These are phyloP conservation scores for Hypoxylon fuscum DNA, from an alignment of 495 filamentous ascomycete genomes.

Conservation along the genomic window DNA sequence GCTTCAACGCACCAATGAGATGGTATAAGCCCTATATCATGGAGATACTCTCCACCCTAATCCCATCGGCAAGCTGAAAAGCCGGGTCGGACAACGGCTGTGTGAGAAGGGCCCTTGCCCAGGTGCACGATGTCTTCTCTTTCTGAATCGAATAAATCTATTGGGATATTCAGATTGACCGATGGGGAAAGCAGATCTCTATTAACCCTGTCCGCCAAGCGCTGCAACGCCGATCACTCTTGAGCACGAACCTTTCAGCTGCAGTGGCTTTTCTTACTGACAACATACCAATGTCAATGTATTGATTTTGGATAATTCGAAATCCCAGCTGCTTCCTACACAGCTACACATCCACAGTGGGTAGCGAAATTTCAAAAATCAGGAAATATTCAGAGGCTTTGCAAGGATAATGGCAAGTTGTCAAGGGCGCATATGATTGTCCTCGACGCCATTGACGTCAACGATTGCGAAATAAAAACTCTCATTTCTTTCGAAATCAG, in stretches of 20 bases:
- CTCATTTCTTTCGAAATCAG: neutral
- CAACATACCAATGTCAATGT: neutral
- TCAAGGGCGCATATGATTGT: conserved; percentile 10
- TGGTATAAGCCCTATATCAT: too few species aligned
- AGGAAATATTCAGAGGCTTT: conserved; percentile 21
- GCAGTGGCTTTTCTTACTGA: neutral
- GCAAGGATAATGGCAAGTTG: conserved; percentile 18
- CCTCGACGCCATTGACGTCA: conserved; percentile 36
- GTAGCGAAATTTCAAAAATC: conserved; percentile 26
- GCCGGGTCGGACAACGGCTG: conserved; percentile 5
- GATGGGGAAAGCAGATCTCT: conserved; percentile 40
- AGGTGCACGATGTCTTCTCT: conserved; percentile 15
- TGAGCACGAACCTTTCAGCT: conserved; percentile 34
- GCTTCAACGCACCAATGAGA: too few species aligned
- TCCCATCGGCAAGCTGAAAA: neutral
- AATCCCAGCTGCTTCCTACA: conserved; percentile 7
- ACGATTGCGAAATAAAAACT: conserved; percentile 5
- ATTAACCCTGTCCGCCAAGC: conserved; percentile 32
- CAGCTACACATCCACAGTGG: conserved; percentile 27
- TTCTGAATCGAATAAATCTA: conserved; percentile 18
- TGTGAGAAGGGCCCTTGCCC: conserved; percentile 7
- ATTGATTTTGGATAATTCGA: conserved; percentile 2
- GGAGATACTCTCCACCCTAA: neutral
- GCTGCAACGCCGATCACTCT: conserved; percentile 38
- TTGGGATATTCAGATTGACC: conserved; percentile 35